Base-by-base conservation (phyloP, 805 yeast species). In the Myxozyma neglecta region DNA sequence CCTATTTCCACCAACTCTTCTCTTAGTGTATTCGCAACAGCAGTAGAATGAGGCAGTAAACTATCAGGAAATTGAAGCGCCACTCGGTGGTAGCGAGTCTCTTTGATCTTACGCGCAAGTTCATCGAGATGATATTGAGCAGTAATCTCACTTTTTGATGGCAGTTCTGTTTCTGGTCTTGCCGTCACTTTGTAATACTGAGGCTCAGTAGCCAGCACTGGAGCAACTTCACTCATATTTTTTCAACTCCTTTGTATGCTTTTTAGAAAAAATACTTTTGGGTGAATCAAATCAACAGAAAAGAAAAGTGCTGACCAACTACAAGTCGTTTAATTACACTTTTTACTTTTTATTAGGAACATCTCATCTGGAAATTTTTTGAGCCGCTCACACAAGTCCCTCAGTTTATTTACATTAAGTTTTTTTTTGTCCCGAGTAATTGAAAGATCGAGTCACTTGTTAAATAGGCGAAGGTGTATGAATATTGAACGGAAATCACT, bases 51-150 rank as follows among this genome's bases (percentile, higher is more conserved):
- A 45, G 85, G 80, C 1, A 94, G 83, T 42, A 92, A 75, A 5
- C 76, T 62, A 72, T 96, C 99, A 0, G 98, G 98, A 67, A 94
- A 93, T 74, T 94, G 99, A 37, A 94, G 76, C 0, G 98, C 91
- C 1, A 92, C 81, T 32, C 64, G 54, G 13, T 14, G 44, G 40
- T 65, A 80, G 78, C 49, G 73, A 63, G 69, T 35, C 53, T 59
- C 2, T 54, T 51, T 3, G 75, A 69, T 44, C 14, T 11, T 16
- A 16, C 16, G 9, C 71, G 74, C 46, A 40, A 59, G 43, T 11
- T 46, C 56, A 5, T 20, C 9, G 10, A 64, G 48, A 36, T 54
- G 43, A 43, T 64, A 76, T 71, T 90, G 91, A 68, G 86, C 85
- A 0, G 80, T 74, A 10, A 67, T 69, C 9, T 90, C 69, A 70